phyloP scores from a whole-genome alignment of 2,329 filamentous ascomycete genomes.

The Graphiopsis chlorocephala region DNA sequence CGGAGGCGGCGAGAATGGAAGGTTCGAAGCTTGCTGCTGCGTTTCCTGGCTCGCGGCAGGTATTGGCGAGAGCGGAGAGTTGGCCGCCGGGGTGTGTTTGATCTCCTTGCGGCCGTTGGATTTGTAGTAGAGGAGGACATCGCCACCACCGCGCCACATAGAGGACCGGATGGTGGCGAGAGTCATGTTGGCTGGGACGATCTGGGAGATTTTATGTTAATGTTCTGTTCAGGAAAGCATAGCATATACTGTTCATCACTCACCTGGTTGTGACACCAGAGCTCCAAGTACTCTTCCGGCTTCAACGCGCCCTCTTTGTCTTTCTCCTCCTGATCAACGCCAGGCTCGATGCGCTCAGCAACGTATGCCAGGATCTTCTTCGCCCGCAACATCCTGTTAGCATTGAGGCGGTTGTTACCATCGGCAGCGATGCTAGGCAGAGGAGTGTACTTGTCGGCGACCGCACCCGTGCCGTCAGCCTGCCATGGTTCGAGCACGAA shows the following conservation, averaged over 20 bases:
- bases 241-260: slow-evolving; percentile 31
- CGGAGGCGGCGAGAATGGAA: slow-evolving; percentile 8
- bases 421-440: slow-evolving; percentile 75
- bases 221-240: background rate
- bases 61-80: background rate
- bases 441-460: background rate
- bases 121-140: slow-evolving; percentile 88
- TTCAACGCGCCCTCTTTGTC: slow-evolving; percentile 54
- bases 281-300: slow-evolving; percentile 89
- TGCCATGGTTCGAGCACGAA: slow-evolving; percentile 84
- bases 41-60: background rate
- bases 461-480: slow-evolving; percentile 39
- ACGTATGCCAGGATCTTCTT: slow-evolving; percentile 93
- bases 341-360: slow-evolving; percentile 80
- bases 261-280: slow-evolving; percentile 93
- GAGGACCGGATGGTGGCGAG: slow-evolving; percentile 90
- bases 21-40: slow-evolving; percentile 1
- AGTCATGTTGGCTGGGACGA: slow-evolving; percentile 79
- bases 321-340: slow-evolving; percentile 40
- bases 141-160: slow-evolving; percentile 91
- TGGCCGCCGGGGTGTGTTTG: slow-evolving; percentile 14
- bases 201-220: slow-evolving; percentile 42
- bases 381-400: slow-evolving; percentile 92
- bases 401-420: slow-evolving; percentile 85
- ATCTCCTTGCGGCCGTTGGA: slow-evolving; percentile 77